Percentiles rank a stretch among this genome's conserved stretches.
Evolutionary conservation across 2,329 filamentous ascomycete genomes (phyloP).

Genomic region (Plectosphaerella cucumerina): DNA sequence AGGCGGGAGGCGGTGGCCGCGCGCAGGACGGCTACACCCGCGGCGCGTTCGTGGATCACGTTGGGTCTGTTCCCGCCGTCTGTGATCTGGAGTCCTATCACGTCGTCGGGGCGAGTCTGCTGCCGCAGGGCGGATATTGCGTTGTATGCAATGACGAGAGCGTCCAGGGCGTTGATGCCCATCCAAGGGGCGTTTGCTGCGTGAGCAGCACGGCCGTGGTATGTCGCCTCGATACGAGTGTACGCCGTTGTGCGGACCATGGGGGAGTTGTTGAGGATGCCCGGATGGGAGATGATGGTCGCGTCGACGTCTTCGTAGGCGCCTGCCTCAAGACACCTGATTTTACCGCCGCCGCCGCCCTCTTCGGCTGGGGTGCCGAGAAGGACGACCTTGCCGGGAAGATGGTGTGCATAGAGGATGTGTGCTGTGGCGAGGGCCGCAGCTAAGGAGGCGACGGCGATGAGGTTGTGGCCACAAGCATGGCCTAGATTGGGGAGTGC

Average conservation of each 20-base stretch:
- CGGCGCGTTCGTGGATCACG: conserved; percentile 49
- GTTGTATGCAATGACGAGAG: conserved; percentile 21
- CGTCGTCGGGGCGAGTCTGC: conserved; percentile 26
- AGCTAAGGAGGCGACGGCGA: conserved; percentile 41
- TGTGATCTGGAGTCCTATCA: conserved; percentile 31
- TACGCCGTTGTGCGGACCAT: too few species aligned
- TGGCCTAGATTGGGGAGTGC: conserved; percentile 30
- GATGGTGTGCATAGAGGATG: conserved; percentile 31
- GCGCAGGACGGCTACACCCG: conserved; percentile 26
- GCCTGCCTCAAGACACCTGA: conserved; percentile 34
- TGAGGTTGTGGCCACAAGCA: conserved; percentile 34
- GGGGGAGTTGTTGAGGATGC: neutral
- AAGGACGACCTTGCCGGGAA: conserved; percentile 40
- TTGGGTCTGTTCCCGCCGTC: conserved; percentile 49
- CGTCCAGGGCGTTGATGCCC: conserved; percentile 36
- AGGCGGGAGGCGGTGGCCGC: conserved; percentile 25
- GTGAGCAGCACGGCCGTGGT: conserved; percentile 17
- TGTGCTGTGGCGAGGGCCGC: conserved; percentile 41
- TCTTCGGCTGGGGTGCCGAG: conserved; percentile 49
- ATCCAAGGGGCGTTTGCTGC: conserved; percentile 35
- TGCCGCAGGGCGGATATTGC: conserved; percentile 23
- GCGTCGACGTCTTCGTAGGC: conserved; percentile 28
- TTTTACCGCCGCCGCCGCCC: conserved; percentile 41
- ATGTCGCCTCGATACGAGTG: neutral
- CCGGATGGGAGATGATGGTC: conserved; percentile 23